Conservation (phyloP, 768 basidiomycete species). For the Dioszegia hungarica region DNA sequence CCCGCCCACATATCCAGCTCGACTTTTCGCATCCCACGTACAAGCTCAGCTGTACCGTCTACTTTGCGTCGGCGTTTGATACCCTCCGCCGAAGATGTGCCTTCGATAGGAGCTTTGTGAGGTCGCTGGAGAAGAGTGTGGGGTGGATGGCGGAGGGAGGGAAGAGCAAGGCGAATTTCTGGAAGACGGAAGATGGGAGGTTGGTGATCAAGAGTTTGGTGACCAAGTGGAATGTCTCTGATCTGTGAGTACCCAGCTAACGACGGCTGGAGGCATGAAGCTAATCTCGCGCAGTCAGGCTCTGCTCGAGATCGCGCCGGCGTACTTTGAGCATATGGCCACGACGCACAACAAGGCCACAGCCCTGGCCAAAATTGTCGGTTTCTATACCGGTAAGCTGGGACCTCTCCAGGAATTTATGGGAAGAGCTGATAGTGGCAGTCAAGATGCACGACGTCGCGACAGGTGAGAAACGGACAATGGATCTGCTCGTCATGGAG, state of each 20-base stretch:
- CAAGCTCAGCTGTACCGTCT: conserved; percentile 74
- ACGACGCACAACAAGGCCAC: conserved; percentile 63
- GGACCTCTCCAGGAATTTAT: neutral
- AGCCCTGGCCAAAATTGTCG: conserved; percentile 70
- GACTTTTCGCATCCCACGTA: conserved; percentile 59
- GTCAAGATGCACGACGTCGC: conserved; percentile 70
- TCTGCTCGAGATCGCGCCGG: conserved; percentile 67
- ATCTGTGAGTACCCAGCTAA: conserved; percentile 57
- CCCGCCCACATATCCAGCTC: conserved; percentile 75
- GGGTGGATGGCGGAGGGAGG: conserved; percentile 71
- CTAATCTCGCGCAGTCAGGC: conserved; percentile 60
- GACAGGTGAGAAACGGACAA: conserved; percentile 63
- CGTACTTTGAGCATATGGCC: conserved; percentile 75
- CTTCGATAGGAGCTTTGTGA: conserved; percentile 59
- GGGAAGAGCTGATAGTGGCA: conserved; percentile 2
- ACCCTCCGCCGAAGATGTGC: conserved; percentile 62
- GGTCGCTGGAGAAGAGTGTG: conserved; percentile 59
- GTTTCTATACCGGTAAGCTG: conserved; percentile 62
- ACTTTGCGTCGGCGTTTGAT: conserved; percentile 78
- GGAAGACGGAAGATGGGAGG: conserved; percentile 71
- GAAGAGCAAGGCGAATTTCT: conserved; percentile 74
- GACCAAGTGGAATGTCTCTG: conserved; percentile 80
- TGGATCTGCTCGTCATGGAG: conserved; percentile 78
- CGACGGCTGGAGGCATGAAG: neutral
- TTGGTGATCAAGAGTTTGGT: conserved; percentile 82